Evolutionary conservation across 106 monocot genomes (phyloP).

Genomic region (Platanthera guangdongensis): DNA sequence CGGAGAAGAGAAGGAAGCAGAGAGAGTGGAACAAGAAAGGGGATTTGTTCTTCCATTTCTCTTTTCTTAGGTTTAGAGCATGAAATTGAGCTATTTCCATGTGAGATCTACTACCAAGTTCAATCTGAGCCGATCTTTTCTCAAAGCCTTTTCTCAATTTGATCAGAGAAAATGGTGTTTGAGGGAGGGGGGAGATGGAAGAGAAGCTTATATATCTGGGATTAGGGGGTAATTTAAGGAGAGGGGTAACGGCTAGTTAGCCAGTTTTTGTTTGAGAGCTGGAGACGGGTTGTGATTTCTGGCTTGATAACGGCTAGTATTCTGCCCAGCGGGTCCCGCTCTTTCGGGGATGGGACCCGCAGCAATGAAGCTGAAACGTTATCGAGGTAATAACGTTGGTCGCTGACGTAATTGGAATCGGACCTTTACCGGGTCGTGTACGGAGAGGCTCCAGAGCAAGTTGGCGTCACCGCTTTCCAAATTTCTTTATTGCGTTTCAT

Average conservation of each 20-base stretch:
- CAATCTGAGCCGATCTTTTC: not conserved
- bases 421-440: not conserved
- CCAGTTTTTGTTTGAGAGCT: not conserved
- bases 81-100: not conserved
- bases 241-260: slow-evolving; percentile 6
- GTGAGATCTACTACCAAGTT: not conserved
- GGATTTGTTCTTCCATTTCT: not conserved
- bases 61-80: not conserved
- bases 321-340: not conserved
- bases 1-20: slow-evolving; percentile 5
- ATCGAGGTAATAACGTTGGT: not conserved
- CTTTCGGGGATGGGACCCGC: not conserved
- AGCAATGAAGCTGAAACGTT: not conserved
- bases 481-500: too few species aligned
- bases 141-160: not conserved
- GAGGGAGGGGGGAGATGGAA: not conserved
- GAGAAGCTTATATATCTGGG: not conserved
- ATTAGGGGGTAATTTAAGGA: not conserved
- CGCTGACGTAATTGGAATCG: not conserved
- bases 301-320: not conserved
- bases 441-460: too few species aligned
- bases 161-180: not conserved
- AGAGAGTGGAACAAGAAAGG: slow-evolving; percentile 4
- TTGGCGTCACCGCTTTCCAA: too few species aligned
- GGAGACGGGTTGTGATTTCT: not conserved